These are phyloP conservation scores for Lotus japonicus DNA, from an alignment of 306 rosid species.

Conservation along the genomic window DNA sequence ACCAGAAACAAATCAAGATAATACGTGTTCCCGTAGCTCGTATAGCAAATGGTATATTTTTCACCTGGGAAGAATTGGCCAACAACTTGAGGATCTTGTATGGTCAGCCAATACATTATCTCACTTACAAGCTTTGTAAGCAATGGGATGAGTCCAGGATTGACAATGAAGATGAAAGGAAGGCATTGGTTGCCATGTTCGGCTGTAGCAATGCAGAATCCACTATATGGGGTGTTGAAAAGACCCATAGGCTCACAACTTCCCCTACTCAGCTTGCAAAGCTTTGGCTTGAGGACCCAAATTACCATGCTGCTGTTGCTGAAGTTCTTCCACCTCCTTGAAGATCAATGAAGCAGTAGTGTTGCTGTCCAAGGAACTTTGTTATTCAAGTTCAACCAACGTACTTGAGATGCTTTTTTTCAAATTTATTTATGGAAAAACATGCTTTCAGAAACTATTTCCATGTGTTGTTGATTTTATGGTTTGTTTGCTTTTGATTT, in stretches of 20 bases:
- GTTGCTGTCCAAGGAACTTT: background rate
- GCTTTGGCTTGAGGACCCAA: constrained; percentile 25
- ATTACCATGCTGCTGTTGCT: background rate
- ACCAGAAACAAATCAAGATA: constrained; percentile 18
- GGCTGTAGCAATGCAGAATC: constrained; percentile 8
- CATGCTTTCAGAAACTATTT: background rate
- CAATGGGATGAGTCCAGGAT: constrained; percentile 36
- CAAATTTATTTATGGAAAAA: too few species aligned
- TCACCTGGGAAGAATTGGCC: constrained; percentile 25
- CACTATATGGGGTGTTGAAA: constrained; percentile 16
- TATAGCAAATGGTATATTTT: background rate
- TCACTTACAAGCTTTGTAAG: constrained; percentile 25
- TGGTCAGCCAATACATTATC: constrained; percentile 34
- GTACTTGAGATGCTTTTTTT: too few species aligned
- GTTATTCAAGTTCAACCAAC: background rate
- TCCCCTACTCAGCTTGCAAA: constrained; percentile 25
- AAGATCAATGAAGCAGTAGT: background rate
- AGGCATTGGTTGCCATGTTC: constrained; percentile 8
- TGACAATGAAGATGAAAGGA: constrained; percentile 19
- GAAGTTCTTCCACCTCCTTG: constrained; percentile 4
- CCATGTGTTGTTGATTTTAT: background rate
- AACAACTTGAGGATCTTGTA: constrained; percentile 16
- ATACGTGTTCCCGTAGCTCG: constrained; percentile 8
- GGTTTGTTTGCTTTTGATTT: too few species aligned
- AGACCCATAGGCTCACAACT: constrained; percentile 16